Percentiles rank a stretch among this genome's conserved stretches.
Conservation (phyloP, 2,329 filamentous ascomycete genomes). For the Bisporella sp. region DNA sequence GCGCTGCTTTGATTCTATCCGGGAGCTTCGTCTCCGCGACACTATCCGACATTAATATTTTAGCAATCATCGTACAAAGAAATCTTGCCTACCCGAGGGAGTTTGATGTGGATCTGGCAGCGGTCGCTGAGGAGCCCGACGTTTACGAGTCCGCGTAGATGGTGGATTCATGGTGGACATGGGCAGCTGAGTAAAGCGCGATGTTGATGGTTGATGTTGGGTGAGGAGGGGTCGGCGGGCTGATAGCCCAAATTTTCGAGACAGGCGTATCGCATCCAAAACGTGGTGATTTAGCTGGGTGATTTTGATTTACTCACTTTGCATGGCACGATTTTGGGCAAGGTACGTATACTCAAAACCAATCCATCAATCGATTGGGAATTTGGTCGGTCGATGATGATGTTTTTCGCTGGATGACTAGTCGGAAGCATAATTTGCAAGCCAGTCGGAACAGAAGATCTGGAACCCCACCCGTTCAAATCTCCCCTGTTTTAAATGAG, state of each 20-base stretch:
- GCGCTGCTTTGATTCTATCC: conserved; percentile 10
- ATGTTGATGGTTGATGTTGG: background rate
- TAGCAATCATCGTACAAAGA: conserved; percentile 6
- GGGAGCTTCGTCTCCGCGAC: conserved; percentile 11
- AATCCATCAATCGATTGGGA: background rate
- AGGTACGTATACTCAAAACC: conserved; percentile 3
- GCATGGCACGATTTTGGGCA: conserved; percentile 4
- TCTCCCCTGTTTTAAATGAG: no score
- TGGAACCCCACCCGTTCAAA: no score
- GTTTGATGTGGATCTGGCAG: conserved; percentile 7
- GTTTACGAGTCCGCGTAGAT: conserved; percentile 8
- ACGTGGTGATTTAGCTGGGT: conserved; percentile 3
- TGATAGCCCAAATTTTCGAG: conserved; percentile 1
- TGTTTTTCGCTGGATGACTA: no score
- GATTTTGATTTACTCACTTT: conserved; percentile 8
- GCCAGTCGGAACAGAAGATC: no score
- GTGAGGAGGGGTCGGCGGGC: background rate
- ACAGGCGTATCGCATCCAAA: conserved; percentile 3
- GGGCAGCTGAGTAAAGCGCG: no score
- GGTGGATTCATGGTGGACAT: conserved; percentile 5
- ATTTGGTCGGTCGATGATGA: no score
- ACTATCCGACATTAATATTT: conserved; percentile 10
- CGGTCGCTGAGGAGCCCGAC: conserved; percentile 10
- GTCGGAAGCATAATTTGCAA: no score
- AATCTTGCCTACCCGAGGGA: conserved; percentile 7